phyloP scores from a whole-genome alignment of 164 flowering plant species.

The Brasenia schreberi region DNA sequence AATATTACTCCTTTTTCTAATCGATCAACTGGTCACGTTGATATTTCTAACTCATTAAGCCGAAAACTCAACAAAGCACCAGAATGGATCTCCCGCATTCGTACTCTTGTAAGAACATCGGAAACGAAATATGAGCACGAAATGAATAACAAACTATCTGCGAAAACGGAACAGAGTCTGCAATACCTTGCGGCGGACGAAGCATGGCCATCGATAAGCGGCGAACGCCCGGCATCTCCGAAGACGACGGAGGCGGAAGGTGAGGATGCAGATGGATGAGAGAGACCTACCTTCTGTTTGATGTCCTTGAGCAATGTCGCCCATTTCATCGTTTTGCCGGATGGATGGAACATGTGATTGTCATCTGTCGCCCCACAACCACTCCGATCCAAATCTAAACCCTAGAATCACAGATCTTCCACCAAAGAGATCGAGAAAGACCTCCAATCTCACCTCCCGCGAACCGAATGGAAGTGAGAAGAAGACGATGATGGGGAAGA shows the following conservation, averaged over 20 bases:
- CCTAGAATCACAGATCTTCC: neutral
- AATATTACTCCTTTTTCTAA: neutral
- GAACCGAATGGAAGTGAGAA: too few relatives aligned
- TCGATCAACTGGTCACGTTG: neutral
- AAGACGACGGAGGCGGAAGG: conserved; percentile 12
- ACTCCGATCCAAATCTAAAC: neutral
- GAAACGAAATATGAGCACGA: neutral
- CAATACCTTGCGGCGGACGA: neutral
- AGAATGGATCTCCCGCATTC: neutral
- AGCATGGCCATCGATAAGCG: neutral
- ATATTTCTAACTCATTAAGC: neutral
- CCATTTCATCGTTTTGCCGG: conserved; percentile 87
- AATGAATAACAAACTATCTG: neutral
- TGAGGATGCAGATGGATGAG: conserved; percentile 27
- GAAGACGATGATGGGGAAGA: neutral
- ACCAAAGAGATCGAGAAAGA: neutral
- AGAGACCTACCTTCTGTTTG: conserved; percentile 84
- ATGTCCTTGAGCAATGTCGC: conserved; percentile 86
- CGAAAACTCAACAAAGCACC: neutral
- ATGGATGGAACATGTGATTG: conserved; percentile 37
- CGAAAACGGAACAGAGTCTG: too few relatives aligned
- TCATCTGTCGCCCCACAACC: conserved; percentile 19
- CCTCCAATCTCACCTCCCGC: neutral
- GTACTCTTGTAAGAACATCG: neutral
- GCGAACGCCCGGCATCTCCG: conserved; percentile 7